A percentile compares a stretch with the other conserved stretches of the same genome.
These are phyloP conservation scores for Arctium minus DNA, from an alignment of 129 eudicot species.

Conservation along the genomic window DNA sequence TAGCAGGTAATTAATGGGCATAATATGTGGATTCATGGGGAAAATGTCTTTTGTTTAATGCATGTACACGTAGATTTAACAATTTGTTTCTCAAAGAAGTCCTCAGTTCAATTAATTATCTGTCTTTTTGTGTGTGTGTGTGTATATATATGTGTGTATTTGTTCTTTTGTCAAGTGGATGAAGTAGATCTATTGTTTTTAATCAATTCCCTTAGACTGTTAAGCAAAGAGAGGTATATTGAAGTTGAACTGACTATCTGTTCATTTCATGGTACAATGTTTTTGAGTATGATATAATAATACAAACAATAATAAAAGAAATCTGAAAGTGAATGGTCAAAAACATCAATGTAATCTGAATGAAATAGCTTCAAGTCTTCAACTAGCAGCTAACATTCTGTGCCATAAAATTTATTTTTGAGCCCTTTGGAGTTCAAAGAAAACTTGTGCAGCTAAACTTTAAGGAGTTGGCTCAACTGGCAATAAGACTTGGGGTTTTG, in stretches of 20 bases:
- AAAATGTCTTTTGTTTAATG: no score
- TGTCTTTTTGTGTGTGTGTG: no score
- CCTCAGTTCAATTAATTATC: no score
- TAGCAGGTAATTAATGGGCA: no score
- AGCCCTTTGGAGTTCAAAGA: background rate
- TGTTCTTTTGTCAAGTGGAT: no score
- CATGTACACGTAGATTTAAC: no score
- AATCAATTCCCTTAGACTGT: background rate
- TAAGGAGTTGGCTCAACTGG: background rate
- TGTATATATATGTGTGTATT: no score
- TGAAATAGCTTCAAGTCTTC: background rate
- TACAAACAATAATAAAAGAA: background rate
- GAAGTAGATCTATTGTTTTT: no score
- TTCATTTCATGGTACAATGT: background rate
- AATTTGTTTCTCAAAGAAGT: no score
- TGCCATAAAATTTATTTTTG: background rate
- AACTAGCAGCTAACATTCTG: background rate
- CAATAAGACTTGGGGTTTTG: background rate
- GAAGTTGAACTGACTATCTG: background rate
- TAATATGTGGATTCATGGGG: no score
- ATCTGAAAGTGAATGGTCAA: background rate
- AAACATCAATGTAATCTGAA: background rate
- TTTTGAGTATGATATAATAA: background rate
- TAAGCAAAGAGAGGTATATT: background rate
- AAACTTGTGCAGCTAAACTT: no score